Evolutionary conservation across 192 early-diverging fungal species (phyloP).

Genomic region (Backusella morwellensis): DNA sequence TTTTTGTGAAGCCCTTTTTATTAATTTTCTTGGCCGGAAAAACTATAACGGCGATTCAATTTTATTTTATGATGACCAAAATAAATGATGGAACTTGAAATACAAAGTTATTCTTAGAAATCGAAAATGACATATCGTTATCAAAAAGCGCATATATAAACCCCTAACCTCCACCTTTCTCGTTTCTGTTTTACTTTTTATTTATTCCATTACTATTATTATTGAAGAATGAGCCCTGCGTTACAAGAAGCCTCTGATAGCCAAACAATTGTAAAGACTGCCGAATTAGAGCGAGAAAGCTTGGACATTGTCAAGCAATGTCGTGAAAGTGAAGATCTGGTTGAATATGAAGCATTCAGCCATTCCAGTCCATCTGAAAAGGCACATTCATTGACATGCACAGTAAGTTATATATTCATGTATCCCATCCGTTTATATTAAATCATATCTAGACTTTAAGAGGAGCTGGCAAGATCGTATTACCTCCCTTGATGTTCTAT

Average conservation of each 20-base stretch:
- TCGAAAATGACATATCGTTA: not conserved
- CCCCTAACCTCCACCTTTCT: too few relatives aligned
- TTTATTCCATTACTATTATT: not conserved
- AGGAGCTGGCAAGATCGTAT: constrained; percentile 54
- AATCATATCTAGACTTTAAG: constrained; percentile 27
- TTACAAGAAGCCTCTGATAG: not conserved
- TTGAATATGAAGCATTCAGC: constrained; percentile 23
- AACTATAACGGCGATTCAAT: not conserved
- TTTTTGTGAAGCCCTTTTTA: not conserved
- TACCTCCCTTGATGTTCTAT: constrained; percentile 53
- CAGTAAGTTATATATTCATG: constrained; percentile 12
- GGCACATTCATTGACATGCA: constrained; percentile 26
- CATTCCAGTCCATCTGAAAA: constrained; percentile 18
- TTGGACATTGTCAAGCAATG: constrained; percentile 26
- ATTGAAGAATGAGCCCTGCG: not conserved
- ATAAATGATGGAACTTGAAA: not conserved
- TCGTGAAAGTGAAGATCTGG: constrained; percentile 14
- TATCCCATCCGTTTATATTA: too few relatives aligned
- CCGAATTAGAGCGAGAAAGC: constrained; percentile 16
- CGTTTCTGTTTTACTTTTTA: not conserved
- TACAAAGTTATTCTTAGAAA: not conserved
- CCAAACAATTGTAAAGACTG: not conserved
- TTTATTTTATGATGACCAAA: not conserved
- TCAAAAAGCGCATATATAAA: not conserved
- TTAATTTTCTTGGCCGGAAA: not conserved